Percentiles rank a stretch among this genome's conserved stretches.
phyloP scores from a whole-genome alignment of 129 eudicot species.

The Centaurea solstitialis region DNA sequence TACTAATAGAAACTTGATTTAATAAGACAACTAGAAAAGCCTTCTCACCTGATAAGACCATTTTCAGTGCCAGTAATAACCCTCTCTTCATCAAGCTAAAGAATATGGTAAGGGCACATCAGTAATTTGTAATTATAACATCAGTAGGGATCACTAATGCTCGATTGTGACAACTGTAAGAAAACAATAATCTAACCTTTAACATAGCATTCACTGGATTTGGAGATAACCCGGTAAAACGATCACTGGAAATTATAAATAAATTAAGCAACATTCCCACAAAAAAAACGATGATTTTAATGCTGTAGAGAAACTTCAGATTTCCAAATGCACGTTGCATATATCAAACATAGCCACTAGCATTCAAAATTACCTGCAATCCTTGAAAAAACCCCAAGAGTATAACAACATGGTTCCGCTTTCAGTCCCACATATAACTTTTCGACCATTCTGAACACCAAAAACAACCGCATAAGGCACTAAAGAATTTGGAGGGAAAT shows the following conservation, averaged over 20 bases:
- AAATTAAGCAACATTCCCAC: constrained; percentile 5
- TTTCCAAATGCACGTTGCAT: background rate
- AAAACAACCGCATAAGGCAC: constrained; percentile 9
- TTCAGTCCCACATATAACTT: constrained; percentile 96
- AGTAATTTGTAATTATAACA: background rate
- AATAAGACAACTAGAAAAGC: background rate
- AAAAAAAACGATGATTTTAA: background rate
- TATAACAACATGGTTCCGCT: constrained; percentile 74
- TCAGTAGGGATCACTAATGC: background rate
- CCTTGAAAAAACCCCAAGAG: constrained; percentile 99
- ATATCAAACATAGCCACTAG: background rate
- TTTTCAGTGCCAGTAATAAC: constrained; percentile 78
- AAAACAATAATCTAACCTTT: constrained; percentile 53
- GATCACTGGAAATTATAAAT: constrained; percentile 60
- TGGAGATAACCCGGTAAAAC: constrained; percentile 83
- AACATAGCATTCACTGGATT: constrained; percentile 83
- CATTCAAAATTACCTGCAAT: constrained; percentile 78
- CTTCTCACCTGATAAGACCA: constrained; percentile 79
- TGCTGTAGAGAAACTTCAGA: background rate
- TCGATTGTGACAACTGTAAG: background rate
- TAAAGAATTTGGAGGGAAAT: background rate
- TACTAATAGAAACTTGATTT: constrained; percentile 5
- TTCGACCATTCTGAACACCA: constrained; percentile 74
- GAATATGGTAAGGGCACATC: background rate
- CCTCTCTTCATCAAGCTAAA: constrained; percentile 94